Evolutionary conservation across 2,329 filamentous ascomycete genomes (phyloP).

Genomic region (Fusarium pseudonygamai): DNA sequence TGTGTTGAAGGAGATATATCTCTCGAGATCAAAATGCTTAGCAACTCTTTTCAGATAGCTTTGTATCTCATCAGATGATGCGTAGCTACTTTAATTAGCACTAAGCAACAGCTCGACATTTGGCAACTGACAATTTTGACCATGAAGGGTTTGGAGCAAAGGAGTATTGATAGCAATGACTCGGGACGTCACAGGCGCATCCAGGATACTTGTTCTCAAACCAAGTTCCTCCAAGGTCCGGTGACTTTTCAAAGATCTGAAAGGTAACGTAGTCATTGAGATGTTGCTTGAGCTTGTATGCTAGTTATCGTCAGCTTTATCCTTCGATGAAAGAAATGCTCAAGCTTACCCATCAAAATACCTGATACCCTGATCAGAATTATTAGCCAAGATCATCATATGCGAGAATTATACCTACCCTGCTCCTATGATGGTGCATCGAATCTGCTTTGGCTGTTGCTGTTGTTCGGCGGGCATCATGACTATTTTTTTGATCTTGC

Average conservation of each 20-base stretch:
- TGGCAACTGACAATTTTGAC: slow-evolving; percentile 55
- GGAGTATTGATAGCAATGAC: slow-evolving; percentile 61
- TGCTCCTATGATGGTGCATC: not conserved
- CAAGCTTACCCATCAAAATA: not conserved
- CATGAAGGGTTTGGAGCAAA: slow-evolving; percentile 57
- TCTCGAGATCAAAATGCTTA: slow-evolving; percentile 54
- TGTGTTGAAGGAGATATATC: not conserved
- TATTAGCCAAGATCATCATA: rapidly evolving
- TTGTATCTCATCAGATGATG: slow-evolving; percentile 63
- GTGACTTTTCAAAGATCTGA: slow-evolving; percentile 64
- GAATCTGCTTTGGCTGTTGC: not conserved
- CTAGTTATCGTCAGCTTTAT: slow-evolving; percentile 38
- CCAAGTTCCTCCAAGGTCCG: slow-evolving; percentile 66
- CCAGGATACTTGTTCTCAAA: slow-evolving; percentile 64
- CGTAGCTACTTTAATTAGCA: slow-evolving; percentile 46
- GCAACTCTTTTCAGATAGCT: slow-evolving; percentile 64
- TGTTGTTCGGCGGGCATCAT: not conserved
- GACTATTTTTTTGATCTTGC: too few relatives aligned
- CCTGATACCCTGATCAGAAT: not conserved
- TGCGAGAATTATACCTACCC: too few relatives aligned
- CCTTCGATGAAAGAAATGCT: rapidly evolving
- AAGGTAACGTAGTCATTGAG: slow-evolving; percentile 12
- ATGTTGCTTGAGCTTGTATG: slow-evolving; percentile 27
- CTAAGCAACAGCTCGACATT: rapidly evolving
- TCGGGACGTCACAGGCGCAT: slow-evolving; percentile 63